Evolutionary conservation across 1,139 yeast genomes (phyloP).

Genomic region (Meyerozyma smithsonii): DNA sequence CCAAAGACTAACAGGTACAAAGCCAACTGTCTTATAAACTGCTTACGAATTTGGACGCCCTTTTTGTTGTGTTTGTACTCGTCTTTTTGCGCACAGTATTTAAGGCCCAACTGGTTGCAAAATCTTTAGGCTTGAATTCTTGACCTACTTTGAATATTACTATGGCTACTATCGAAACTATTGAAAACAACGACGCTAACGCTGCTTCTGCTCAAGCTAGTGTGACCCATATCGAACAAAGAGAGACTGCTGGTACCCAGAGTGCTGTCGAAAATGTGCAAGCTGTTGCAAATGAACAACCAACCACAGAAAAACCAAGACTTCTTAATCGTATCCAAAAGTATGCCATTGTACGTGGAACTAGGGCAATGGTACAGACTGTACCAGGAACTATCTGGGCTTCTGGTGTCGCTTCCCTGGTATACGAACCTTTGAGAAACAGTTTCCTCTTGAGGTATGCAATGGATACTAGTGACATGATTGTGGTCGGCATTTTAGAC

Average conservation of each 20-base stretch:
- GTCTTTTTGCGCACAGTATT: background rate
- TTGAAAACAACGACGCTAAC: background rate
- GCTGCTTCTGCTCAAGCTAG: background rate
- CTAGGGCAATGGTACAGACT: background rate
- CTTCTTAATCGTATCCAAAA: background rate
- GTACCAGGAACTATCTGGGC: constrained; percentile 2
- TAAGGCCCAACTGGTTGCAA: background rate
- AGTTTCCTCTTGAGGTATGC: constrained; percentile 1
- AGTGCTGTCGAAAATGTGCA: too few species aligned
- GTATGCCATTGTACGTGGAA: background rate
- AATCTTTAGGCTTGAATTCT: background rate
- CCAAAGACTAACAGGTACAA: too few species aligned
- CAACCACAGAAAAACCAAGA: background rate
- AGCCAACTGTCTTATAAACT: too few species aligned
- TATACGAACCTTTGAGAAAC: constrained; percentile 1
- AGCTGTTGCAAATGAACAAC: background rate
- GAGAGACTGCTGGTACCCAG: too few species aligned
- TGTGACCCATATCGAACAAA: too few species aligned
- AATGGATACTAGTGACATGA: background rate
- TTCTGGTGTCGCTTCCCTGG: background rate
- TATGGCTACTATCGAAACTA: background rate
- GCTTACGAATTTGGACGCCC: too few species aligned
- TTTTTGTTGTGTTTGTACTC: too few species aligned
- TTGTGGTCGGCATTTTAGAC: background rate
- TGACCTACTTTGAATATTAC: background rate